phyloP scores from a whole-genome alignment of 1,284 basidiomycete genomes.

The Xerocomus amazonicus region DNA sequence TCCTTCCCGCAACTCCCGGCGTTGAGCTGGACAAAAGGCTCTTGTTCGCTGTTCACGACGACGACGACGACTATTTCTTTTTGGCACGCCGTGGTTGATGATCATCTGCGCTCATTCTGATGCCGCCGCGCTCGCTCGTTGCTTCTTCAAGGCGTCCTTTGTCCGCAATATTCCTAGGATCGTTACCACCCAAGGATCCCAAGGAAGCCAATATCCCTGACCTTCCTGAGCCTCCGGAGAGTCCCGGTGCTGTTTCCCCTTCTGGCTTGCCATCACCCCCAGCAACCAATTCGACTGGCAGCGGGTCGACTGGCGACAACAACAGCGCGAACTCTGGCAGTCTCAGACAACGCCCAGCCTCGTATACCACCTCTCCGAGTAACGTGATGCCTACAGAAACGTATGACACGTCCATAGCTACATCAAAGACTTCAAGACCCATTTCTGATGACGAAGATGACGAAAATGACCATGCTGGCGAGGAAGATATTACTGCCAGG shows the following conservation, averaged over 20 bases:
- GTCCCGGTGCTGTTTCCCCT: conserved; percentile 45
- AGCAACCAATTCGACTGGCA: conserved; percentile 76
- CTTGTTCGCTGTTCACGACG: conserved; percentile 28
- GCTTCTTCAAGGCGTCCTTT: conserved; percentile 36
- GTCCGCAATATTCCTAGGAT: conserved; percentile 35
- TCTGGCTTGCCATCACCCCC: conserved; percentile 75
- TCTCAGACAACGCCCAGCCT: conserved; percentile 39
- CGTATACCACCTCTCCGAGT: conserved; percentile 25
- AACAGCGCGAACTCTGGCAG: conserved; percentile 50
- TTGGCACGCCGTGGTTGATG: conserved; percentile 27
- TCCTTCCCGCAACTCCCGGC: conserved; percentile 16
- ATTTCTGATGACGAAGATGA: conserved; percentile 46
- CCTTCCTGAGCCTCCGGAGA: conserved; percentile 63
- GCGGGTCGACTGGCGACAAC: conserved; percentile 66
- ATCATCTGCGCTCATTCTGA: conserved; percentile 24
- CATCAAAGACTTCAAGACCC: conserved; percentile 31
- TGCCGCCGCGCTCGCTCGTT: conserved; percentile 35
- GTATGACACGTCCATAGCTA: conserved; percentile 26
- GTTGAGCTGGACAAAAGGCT: conserved; percentile 14
- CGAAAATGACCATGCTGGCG: conserved; percentile 60
- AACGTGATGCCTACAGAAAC: conserved; percentile 36
- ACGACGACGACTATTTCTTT: conserved; percentile 18
- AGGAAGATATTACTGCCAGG: conserved; percentile 65
- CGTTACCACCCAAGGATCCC: conserved; percentile 31
- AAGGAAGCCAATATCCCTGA: conserved; percentile 47